Evolutionary conservation across 331 rosid genomes (phyloP), one percentile per base, ranked within the genome.

Genomic region (Prunus yedoensis): DNA sequence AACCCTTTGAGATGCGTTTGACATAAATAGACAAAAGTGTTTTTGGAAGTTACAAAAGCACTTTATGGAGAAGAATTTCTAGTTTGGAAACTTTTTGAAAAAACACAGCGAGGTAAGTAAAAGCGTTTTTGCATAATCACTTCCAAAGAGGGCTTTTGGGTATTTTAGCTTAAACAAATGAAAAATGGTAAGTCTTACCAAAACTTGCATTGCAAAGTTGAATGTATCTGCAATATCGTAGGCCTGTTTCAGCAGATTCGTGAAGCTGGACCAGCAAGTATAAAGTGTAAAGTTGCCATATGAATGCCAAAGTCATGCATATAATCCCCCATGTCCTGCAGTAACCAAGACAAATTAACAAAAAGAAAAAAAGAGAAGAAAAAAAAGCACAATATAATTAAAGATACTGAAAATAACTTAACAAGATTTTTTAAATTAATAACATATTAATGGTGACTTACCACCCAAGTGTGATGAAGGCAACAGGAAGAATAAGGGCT

Each of bases 211-310:
- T 64, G 32, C 73, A 80, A 1, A 84, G 85, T 41, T 84, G 88
- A 70, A 84, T 75, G 65, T 84, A 84, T 84, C 88, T 70, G 66
- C 88, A 80, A 56, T 74, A 84, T 8, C 88, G 85, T 2, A 84
- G 61, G 32, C 88, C 88, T 4, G 83, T 80, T 51, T 80, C 70
- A 2, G 78, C 14, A 49, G 85, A 80, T 77, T 84, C 88, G 74
- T 84, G 88, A 49, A 84, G 88, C 53, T 84, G 78, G 6, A 84
- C 88, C 21, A 84, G 71, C 78, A 80, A 78, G 83, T 80, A 80
- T 16, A 80, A 21, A 20, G 85, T 84, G 77, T 84, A 84, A 43
- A 84, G 78, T 66, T 84, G 88, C 88, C 88, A 84, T 74, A 81
- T 28, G 79, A 84, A 84, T 51, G 68, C 80, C 8, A 73, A 1